Percentiles rank a stretch among this genome's conserved stretches.
Conservation (phyloP, 192 early-diverging fungal species). For the Helicostylum pulchrum region DNA sequence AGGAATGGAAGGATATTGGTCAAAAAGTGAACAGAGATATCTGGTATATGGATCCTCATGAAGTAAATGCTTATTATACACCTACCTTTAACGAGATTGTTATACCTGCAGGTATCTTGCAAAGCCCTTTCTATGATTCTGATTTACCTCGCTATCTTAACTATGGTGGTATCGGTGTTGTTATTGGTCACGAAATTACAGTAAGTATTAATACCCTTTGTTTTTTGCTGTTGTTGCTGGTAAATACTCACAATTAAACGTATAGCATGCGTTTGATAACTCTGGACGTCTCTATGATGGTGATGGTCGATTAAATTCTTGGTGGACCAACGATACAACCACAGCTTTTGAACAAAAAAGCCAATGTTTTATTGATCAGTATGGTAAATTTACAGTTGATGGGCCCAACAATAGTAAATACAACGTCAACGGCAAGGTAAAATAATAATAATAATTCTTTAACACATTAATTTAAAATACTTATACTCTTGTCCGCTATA, state of each 20-base stretch:
- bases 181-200: conserved; percentile 76
- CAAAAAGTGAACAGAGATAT: conserved; percentile 43
- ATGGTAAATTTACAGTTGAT: conserved; percentile 48
- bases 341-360: conserved; percentile 46
- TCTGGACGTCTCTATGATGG: conserved; percentile 56
- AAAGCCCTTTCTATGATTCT: conserved; percentile 59
- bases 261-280: conserved; percentile 65
- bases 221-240: neutral
- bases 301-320: conserved; percentile 43
- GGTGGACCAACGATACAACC: conserved; percentile 40
- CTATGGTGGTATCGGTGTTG: conserved; percentile 65
- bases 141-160: conserved; percentile 58
- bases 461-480: neutral
- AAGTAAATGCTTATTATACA: conserved; percentile 60
- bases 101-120: conserved; percentile 59
- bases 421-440: conserved; percentile 53
- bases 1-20: conserved; percentile 24
- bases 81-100: conserved; percentile 48
- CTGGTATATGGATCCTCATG: conserved; percentile 56
- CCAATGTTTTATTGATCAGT: conserved; percentile 68
- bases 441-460: neutral
- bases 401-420: conserved; percentile 34
- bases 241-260: neutral
- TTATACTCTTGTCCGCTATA: neutral
- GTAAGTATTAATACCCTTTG: conserved; percentile 22